Conservation (phyloP, 805 yeast species). For the Kazachstania viticola region DNA sequence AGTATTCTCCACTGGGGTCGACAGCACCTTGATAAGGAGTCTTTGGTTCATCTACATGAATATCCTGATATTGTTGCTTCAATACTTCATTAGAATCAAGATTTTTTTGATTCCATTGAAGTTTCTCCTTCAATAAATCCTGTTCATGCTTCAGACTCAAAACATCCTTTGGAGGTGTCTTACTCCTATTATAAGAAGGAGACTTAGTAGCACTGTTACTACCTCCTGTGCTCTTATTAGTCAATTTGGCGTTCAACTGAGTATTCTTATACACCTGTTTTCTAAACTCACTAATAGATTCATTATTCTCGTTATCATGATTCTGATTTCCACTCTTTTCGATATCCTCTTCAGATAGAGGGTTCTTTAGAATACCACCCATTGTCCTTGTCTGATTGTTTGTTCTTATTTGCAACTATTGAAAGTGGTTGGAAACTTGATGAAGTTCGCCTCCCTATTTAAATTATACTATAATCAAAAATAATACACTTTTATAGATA, state of each 20-base stretch:
- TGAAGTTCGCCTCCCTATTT: too few species aligned
- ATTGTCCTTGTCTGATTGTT: constrained; percentile 10
- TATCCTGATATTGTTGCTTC: constrained; percentile 49
- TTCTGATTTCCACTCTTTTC: too few species aligned
- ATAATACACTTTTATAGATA: too few species aligned
- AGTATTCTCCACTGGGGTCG: constrained; percentile 70
- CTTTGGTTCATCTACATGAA: constrained; percentile 78
- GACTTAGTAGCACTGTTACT: neutral
- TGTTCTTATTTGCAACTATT: neutral
- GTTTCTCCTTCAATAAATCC: constrained; percentile 24
- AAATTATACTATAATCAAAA: too few species aligned
- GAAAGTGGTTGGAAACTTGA: neutral
- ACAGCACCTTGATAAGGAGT: constrained; percentile 91
- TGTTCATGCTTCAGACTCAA: constrained; percentile 21
- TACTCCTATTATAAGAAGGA: neutral
- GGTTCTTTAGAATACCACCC: constrained; percentile 48
- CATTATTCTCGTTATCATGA: too few species aligned
- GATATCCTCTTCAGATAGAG: constrained; percentile 20
- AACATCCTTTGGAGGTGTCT: constrained; percentile 23
- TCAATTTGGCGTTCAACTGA: constrained; percentile 52
- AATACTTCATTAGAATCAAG: constrained; percentile 47
- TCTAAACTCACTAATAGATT: constrained; percentile 35
- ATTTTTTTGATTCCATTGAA: constrained; percentile 82
- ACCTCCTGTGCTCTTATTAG: constrained; percentile 14
- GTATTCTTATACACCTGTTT: constrained; percentile 74